phyloP scores from a whole-genome alignment of 2,329 filamentous ascomycete genomes.

The Penicillium sp. region DNA sequence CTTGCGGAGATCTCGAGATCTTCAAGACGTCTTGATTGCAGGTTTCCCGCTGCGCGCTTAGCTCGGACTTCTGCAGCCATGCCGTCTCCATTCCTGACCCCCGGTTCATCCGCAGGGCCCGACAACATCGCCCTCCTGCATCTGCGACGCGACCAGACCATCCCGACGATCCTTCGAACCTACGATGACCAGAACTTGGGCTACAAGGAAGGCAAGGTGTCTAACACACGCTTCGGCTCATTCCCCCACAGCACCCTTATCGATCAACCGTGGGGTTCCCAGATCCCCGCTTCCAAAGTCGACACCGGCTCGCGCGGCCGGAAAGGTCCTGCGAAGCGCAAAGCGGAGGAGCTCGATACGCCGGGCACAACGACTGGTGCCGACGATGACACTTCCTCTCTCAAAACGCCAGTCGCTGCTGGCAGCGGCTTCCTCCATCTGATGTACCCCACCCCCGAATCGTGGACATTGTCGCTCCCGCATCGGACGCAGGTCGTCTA shows the following conservation, averaged over 20 bases:
- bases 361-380: conserved; percentile 23
- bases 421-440: conserved; percentile 50
- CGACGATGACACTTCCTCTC: conserved; percentile 25
- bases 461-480: conserved; percentile 51
- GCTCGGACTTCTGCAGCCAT: conserved; percentile 19
- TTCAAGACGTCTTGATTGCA: not conserved
- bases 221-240: conserved; percentile 92
- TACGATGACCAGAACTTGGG: conserved; percentile 64
- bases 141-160: conserved; percentile 79
- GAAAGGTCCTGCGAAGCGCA: conserved; percentile 57
- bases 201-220: conserved; percentile 72
- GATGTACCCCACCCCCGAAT: conserved; percentile 50
- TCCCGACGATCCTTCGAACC: conserved; percentile 69
- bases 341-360: conserved; percentile 43
- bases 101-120: conserved; percentile 60
- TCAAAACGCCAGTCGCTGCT: conserved; percentile 38
- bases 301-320: conserved; percentile 87
- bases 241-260: conserved; percentile 79
- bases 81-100: conserved; percentile 76
- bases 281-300: conserved; percentile 83
- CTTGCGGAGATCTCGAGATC: conserved; percentile 9
- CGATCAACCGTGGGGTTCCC: conserved; percentile 81
- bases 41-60: not conserved
- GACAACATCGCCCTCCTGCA: conserved; percentile 78
- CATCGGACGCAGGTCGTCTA: conserved; percentile 55